phyloP scores from a whole-genome alignment of 305 asterid genomes.

The Solanum hybrid region DNA sequence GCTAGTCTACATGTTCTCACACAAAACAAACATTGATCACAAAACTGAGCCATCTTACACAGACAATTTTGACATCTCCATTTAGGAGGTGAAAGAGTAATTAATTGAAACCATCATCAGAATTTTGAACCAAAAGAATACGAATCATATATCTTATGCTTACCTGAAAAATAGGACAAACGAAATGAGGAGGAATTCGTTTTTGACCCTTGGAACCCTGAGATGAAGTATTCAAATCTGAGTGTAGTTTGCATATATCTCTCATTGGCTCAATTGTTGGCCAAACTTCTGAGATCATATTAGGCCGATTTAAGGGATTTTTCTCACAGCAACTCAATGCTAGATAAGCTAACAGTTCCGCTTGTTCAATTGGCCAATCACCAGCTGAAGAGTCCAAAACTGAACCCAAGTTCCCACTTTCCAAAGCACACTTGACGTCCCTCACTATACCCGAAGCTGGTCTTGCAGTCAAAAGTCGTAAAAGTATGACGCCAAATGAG shows the following conservation, averaged over 20 bases:
- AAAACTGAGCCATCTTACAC: background rate
- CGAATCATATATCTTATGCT: background rate
- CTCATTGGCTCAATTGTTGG: slow-evolving; percentile 50
- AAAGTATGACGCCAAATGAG: slow-evolving; percentile 63
- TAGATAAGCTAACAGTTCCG: slow-evolving; percentile 41
- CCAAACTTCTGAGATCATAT: slow-evolving; percentile 53
- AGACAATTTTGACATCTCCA: background rate
- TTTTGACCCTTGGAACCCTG: slow-evolving; percentile 35
- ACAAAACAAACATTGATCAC: background rate
- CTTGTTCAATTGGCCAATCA: slow-evolving; percentile 65
- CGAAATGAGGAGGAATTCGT: slow-evolving; percentile 64
- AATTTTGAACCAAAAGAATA: background rate
- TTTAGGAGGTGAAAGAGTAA: background rate
- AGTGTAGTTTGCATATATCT: slow-evolving; percentile 26
- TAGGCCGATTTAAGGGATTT: slow-evolving; percentile 41
- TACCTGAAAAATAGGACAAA: slow-evolving; percentile 93
- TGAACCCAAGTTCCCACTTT: slow-evolving; percentile 41
- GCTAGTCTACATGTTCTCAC: background rate
- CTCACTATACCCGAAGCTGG: slow-evolving; percentile 42
- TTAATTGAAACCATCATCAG: background rate
- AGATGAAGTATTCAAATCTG: slow-evolving; percentile 20
- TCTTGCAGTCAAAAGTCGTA: slow-evolving; percentile 62
- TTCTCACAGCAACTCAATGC: slow-evolving; percentile 65
- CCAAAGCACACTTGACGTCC: slow-evolving; percentile 63
- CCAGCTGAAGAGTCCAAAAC: slow-evolving; percentile 73